phyloP scores from a whole-genome alignment of 768 basidiomycete genomes.

The Boletus coccyginus region DNA sequence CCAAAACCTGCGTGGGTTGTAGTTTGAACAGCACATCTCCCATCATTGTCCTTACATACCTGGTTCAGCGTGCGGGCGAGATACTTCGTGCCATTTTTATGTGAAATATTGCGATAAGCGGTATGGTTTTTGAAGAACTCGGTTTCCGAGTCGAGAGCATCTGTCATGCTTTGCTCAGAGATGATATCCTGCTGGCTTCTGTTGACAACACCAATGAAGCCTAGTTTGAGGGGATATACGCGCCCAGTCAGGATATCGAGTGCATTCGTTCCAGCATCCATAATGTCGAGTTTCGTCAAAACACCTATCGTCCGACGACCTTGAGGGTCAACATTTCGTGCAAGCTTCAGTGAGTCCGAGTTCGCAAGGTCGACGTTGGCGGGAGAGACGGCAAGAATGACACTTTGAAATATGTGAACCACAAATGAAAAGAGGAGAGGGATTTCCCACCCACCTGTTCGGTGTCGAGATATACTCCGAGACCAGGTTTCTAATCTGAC shows the following conservation, averaged over 20 bases:
- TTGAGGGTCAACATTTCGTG: slow-evolving; percentile 92
- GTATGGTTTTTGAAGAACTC: slow-evolving; percentile 91
- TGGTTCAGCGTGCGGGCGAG: slow-evolving; percentile 92
- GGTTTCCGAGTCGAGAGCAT: slow-evolving; percentile 79
- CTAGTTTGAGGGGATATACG: slow-evolving; percentile 96
- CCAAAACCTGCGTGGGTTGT: slow-evolving; percentile 64
- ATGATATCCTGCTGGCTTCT: slow-evolving; percentile 98
- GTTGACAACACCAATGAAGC: slow-evolving; percentile 98
- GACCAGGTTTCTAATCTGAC: slow-evolving; percentile 93
- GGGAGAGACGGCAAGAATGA: slow-evolving; percentile 94
- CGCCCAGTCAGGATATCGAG: slow-evolving; percentile 94
- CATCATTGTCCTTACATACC: slow-evolving; percentile 42
- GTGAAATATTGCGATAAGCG: slow-evolving; percentile 92
- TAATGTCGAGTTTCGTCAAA: slow-evolving; percentile 94
- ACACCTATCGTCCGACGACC: slow-evolving; percentile 96
- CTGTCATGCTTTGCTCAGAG: slow-evolving; percentile 76
- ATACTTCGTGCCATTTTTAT: slow-evolving; percentile 97
- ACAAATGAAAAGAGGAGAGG: not conserved
- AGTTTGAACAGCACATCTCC: not conserved
- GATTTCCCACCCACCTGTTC: slow-evolving; percentile 64
- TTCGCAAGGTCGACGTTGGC: slow-evolving; percentile 99
- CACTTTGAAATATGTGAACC: slow-evolving; percentile 45
- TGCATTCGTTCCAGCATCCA: slow-evolving; percentile 99
- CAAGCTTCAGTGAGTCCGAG: slow-evolving; percentile 96
- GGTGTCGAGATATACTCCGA: slow-evolving; percentile 95